Evolutionary conservation across 75 land plant genomes (phyloP), one percentile per base, ranked within the genome.

Genomic region (Pseudotsuga menziesii): DNA sequence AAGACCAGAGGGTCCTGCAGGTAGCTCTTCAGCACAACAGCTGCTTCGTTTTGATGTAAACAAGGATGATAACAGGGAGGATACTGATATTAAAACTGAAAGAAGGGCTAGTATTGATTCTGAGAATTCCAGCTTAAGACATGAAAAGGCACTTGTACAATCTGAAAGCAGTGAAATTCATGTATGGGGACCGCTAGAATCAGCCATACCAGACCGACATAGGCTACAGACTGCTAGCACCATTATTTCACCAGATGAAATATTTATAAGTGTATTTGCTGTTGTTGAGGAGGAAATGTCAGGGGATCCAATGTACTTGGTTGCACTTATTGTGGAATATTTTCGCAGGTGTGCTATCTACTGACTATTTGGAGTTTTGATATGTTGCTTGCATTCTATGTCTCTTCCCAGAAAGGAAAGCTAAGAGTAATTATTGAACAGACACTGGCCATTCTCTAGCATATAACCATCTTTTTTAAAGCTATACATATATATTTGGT

Each of bases 171-270:
- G n/a, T 75, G 87, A 74, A n/a, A 56, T 39, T 41, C 72, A 75
- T 78, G 26, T 20, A 35, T 23, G 52, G 20, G 27, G 52, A 16
- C 57, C 77, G 8, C 20, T 52, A 75, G 75, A 72, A 48, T 79
- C 81, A 36, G 70, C 71, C 66, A 22, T 56, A 63, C 73, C 89
- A 73, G 83, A 80, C 55, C 81, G 58, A 60, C 80, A 78, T 55
- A 85, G 70, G n/a, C 77, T 81, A 72, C 80, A 66, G 57, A 71
- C 76, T 69, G 79, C 81, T 54, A 67, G 78, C 55, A 80, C 86
- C 29, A 84, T 91, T 73, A 85, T 92, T 80, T 97, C 99, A 81
- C 99, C 99, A 35, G 93, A 90, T 73, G 99, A 97, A 59, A 85
- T 97, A 84, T 90, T 85, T 76, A 75, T 72, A 22, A 88, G 72